Base-by-base conservation (phyloP, 2,329 filamentous ascomycete species). In the Lecanosticta acicola region DNA sequence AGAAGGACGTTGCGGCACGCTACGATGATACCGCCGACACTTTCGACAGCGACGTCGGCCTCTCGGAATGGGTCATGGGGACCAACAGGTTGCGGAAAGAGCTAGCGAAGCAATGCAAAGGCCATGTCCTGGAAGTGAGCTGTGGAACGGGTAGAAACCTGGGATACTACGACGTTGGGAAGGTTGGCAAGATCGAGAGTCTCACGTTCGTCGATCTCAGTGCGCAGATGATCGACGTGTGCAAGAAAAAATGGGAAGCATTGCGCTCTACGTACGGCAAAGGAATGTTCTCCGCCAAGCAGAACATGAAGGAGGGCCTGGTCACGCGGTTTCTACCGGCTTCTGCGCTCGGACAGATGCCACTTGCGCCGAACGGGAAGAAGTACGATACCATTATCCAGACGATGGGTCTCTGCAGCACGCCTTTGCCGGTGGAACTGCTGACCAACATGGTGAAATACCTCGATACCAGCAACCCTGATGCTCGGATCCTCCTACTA, bases 341-440 rank as follows among this genome's bases (percentile, higher is more conserved):
- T 33, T 71, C 70, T 19, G 71, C 68, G 14, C 51, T 71, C 32
- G 66, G 68, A 7, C 59, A 64, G 7, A 71, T 74, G 54, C 66
- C 66, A 5, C 62, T 66, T 7, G 67, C 70, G 5, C 71, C 68
- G 20, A 51, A 44, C 0, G 50, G 53, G 2, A 55, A 65, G 10
- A 66, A 67, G 24, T 76, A 72, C 57, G 71, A 74, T 45, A 74
- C 71, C 1, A 70, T 76, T 32, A 59, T 76, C 37, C 72, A 76
- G 57, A 74, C 72, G 2, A 74, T 75, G 71, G 73, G 73, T 4
- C 60, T 76, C 5, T 76, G 73, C 61, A 73, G 70, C 29, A 75
- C 71, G 19, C 60, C 67, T 4, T 62, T 68, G 39, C 73, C 73
- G 2, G 66, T 66, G 26, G 61, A 63, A 46, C 59, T 75, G 36